These are phyloP conservation scores for Jackrogersella multiformis DNA, from an alignment of 495 filamentous ascomycete species.

Conservation along the genomic window DNA sequence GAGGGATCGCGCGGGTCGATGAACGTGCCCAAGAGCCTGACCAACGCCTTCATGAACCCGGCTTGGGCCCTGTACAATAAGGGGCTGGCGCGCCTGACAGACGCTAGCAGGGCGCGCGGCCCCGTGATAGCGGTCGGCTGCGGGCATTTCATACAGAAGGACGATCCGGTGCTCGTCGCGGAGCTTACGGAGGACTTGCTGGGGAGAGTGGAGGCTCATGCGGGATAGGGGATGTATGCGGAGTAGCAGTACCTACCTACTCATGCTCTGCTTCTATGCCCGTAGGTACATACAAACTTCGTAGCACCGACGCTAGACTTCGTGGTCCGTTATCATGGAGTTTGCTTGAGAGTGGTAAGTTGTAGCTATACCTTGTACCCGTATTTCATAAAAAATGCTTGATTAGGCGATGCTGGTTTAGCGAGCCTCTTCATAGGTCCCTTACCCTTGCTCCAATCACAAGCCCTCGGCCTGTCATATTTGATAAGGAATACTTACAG, in stretches of 20 bases:
- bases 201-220: not conserved
- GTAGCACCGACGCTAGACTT: not conserved
- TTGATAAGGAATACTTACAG: not conserved
- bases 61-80: conserved; percentile 67
- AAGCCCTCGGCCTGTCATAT: not conserved
- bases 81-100: conserved; percentile 60
- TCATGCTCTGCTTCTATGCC: not conserved
- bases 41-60: conserved; percentile 63
- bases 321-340: not conserved
- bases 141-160: conserved; percentile 71
- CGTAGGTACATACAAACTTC: not conserved
- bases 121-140: conserved; percentile 63
- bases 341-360: not conserved
- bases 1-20: conserved; percentile 54
- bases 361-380: not conserved
- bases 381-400: not conserved
- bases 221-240: not conserved
- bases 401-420: not conserved
- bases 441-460: not conserved
- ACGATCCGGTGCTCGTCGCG: conserved; percentile 67
- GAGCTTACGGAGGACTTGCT: conserved; percentile 57
- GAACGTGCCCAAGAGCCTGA: conserved; percentile 53
- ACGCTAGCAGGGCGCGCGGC: conserved; percentile 50
- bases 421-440: not conserved
- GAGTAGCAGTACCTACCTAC: too few relatives aligned